Base-by-base conservation (phyloP, 176 grass and related monocot genomes). In the Puya raimondii region DNA sequence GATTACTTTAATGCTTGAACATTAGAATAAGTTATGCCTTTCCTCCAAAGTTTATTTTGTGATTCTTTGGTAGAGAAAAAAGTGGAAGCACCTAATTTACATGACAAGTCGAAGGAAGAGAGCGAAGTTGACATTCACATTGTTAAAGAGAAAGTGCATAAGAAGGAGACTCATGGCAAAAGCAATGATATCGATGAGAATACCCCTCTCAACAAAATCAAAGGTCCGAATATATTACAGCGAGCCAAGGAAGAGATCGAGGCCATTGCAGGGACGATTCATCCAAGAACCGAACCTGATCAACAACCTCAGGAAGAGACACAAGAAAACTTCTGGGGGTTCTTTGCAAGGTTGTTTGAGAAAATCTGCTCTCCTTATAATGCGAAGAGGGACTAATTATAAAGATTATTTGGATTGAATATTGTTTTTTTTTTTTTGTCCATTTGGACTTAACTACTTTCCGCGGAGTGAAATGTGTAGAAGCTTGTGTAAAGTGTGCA, bases 371-470 rank as follows among this genome's bases (percentile, higher is more conserved):
- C 73, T 73, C 77, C 80, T 58, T 64, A 10, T 27, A 49, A 67
- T 52, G 79, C 83, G 73, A 87, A 87, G 72, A 83, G 83, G 47
- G 77, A 88, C 56, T 88, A 66, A 79, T 6, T 26, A 17, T 59
- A 42, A 42, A 42, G 33, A 42, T 42, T 42, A 42, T 42, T 42
- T 42, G 54, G 10, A 59, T 20, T 14, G 16, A 5, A 59, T 59
- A 17, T 59, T 59, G 15, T 57, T 14, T n/a, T n/a, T n/a, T n/a
- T n/a, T n/a, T n/a, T n/a, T n/a, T 57, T 57, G 15, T 56, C 7
- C 53, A 2, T 18, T 21, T 59, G 7, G 7, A 9, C 20, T 57
- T 57, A 8, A 9, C 54, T 17, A 9, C 54, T 9, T 59, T 59
- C 52, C 10, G 54, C 33, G 21, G 16, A 17, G n/a, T 20, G 54